phyloP scores from a whole-genome alignment of 164 flowering plant genomes.

The Amborella trichopoda region DNA sequence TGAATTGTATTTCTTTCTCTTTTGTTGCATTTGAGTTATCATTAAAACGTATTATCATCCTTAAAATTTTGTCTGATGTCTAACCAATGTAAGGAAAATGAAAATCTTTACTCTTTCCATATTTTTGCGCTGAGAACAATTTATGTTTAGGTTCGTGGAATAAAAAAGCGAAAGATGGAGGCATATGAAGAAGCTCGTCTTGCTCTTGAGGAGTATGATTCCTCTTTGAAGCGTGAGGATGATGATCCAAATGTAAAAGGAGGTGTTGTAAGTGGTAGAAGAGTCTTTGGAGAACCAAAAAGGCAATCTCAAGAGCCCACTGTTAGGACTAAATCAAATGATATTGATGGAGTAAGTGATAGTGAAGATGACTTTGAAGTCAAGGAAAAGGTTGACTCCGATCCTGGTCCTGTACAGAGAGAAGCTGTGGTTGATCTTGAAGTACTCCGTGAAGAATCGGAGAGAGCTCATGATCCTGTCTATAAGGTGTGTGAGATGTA shows the following conservation, averaged over 20 bases:
- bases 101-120: too few relatives aligned
- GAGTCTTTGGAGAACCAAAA: slow-evolving; percentile 49
- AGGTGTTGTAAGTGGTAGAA: slow-evolving; percentile 45
- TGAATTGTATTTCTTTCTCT: neutral
- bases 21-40: slow-evolving; percentile 5
- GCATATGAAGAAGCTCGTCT: slow-evolving; percentile 59
- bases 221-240: slow-evolving; percentile 33
- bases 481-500: slow-evolving; percentile 38
- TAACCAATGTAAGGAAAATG: too few relatives aligned
- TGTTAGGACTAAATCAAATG: slow-evolving; percentile 17
- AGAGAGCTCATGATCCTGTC: slow-evolving; percentile 24
- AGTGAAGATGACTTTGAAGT: slow-evolving; percentile 37
- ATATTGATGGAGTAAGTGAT: slow-evolving; percentile 32
- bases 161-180: slow-evolving; percentile 54
- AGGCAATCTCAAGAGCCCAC: slow-evolving; percentile 22
- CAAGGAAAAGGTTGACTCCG: slow-evolving; percentile 19
- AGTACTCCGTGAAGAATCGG: slow-evolving; percentile 30
- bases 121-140: too few relatives aligned
- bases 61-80: too few relatives aligned
- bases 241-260: slow-evolving; percentile 17
- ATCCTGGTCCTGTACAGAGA: neutral
- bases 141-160: slow-evolving; percentile 49
- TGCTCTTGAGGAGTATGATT: slow-evolving; percentile 72
- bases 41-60: too few relatives aligned
- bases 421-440: slow-evolving; percentile 17